phyloP scores from a whole-genome alignment of 2,329 filamentous ascomycete genomes.

The Cytospora paraplurivora region DNA sequence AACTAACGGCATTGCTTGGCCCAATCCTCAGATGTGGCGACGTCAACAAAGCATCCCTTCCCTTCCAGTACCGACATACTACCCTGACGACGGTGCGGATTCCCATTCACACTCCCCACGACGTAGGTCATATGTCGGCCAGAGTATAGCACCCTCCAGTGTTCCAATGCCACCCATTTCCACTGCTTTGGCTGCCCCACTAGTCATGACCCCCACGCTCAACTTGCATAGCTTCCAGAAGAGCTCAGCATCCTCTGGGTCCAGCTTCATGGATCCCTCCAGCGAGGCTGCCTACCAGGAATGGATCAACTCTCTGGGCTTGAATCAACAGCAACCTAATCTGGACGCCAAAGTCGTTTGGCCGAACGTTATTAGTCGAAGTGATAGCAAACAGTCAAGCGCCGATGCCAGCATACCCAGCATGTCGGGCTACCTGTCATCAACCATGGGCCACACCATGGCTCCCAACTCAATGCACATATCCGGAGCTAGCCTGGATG shows the following conservation, averaged over 20 bases:
- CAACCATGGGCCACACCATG: slow-evolving; percentile 27
- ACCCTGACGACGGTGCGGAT: slow-evolving; percentile 51
- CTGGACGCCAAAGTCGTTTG: slow-evolving; percentile 26
- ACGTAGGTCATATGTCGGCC: slow-evolving; percentile 35
- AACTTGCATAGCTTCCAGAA: slow-evolving; percentile 10
- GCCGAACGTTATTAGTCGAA: slow-evolving; percentile 21
- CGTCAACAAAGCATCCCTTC: slow-evolving; percentile 46
- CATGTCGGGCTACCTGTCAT: slow-evolving; percentile 46
- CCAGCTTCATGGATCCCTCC: slow-evolving; percentile 36
- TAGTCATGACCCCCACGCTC: neutral
- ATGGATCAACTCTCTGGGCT: slow-evolving; percentile 31
- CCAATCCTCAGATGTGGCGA: slow-evolving; percentile 71
- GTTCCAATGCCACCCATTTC: slow-evolving; percentile 4
- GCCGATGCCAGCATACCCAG: slow-evolving; percentile 48
- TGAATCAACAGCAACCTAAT: slow-evolving; percentile 7
- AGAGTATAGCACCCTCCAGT: neutral
- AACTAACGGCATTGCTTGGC: slow-evolving; percentile 75
- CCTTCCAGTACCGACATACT: slow-evolving; percentile 45
- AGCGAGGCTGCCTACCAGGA: slow-evolving; percentile 34
- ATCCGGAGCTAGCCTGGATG: slow-evolving; percentile 36
- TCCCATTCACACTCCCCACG: slow-evolving; percentile 66
- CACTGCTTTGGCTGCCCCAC: slow-evolving; percentile 9
- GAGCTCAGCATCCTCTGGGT: slow-evolving; percentile 20
- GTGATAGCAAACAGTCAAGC: slow-evolving; percentile 34
- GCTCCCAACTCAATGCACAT: slow-evolving; percentile 35